Evolutionary conservation across 192 early-diverging fungal genomes (phyloP), one percentile per base, ranked within the genome.

Genomic region (Linnemannia zychae): DNA sequence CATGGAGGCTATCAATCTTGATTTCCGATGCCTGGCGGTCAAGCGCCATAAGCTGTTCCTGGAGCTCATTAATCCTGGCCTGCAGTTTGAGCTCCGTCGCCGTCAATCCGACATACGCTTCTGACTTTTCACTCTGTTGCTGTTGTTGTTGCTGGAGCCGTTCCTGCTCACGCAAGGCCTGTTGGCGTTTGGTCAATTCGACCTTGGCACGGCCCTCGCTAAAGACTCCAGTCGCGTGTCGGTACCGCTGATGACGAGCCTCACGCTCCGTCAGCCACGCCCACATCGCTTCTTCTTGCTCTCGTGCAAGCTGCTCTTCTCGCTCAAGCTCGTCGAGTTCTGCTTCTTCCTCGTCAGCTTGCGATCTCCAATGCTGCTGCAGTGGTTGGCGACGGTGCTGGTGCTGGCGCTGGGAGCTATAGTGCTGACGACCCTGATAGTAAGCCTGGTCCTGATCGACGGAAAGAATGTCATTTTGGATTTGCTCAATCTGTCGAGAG

Each of bases 281-380:
- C 83, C 83, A 85, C 83, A 85, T 85, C n/a, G 74, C 83, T 7
- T 85, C 83, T 33, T 85, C 83, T n/a, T 85, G 83, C 13, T 75
- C 74, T 12, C 71, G 57, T 15, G 52, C 71, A 77, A 73, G 77
- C 65, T 53, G 15, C 44, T 82, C 81, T 48, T 84, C 82, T 11
- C 36, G 37, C 49, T 73, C 75, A 63, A 74, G 31, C 2, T 52
- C 75, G 48, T 82, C 75, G 40, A 72, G 9, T 22, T 40, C 67
- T 17, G 6, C 38, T 28, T 53, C n/a, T 9, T 66, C 37, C 12
- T 28, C 20, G 11, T n/a, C n/a, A n/a, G 48, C 36, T 13, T 50
- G n/a, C 31, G 48, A 37, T 17, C 37, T n/a, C 33, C 57, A 31
- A n/a, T 57, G 79, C 38, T 75, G 73, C 34, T 36, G n/a, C n/a